Evolutionary conservation across 306 rosid species (phyloP).

Genomic region (Fagus crenata): DNA sequence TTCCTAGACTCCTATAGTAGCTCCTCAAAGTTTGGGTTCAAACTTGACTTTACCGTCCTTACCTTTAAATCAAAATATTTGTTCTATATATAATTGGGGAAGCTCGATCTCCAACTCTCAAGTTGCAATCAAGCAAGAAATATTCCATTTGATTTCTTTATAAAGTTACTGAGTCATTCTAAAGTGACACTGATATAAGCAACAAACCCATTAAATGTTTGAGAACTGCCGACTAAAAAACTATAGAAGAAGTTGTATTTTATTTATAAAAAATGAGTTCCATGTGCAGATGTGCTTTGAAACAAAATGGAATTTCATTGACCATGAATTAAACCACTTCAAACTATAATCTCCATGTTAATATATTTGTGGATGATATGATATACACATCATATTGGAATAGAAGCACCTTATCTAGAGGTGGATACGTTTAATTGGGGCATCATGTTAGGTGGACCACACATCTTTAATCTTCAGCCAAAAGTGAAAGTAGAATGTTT

Average conservation of each 20-base stretch:
- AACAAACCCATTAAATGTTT: background rate
- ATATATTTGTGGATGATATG: too few species aligned
- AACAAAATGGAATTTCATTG: background rate
- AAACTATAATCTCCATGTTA: background rate
- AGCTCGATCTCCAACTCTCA: background rate
- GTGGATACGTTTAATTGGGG: background rate
- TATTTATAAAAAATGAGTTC: background rate
- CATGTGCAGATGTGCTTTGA: background rate
- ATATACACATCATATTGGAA: background rate
- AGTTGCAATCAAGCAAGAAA: slow-evolving; percentile 4
- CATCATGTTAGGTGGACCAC: too few species aligned
- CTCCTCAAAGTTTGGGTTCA: background rate
- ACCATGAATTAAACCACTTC: background rate
- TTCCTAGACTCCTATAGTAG: too few species aligned
- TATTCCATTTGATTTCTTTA: background rate
- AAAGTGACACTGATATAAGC: background rate
- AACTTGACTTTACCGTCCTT: background rate
- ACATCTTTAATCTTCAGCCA: too few species aligned
- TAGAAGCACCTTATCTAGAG: background rate
- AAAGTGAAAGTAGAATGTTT: background rate
- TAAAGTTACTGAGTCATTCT: background rate
- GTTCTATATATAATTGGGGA: background rate
- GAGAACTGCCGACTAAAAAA: background rate
- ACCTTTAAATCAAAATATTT: background rate
- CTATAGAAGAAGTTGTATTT: background rate